Evolutionary conservation across 805 yeast genomes (phyloP).

Genomic region (Metschnikowia chrysomelidarum): DNA sequence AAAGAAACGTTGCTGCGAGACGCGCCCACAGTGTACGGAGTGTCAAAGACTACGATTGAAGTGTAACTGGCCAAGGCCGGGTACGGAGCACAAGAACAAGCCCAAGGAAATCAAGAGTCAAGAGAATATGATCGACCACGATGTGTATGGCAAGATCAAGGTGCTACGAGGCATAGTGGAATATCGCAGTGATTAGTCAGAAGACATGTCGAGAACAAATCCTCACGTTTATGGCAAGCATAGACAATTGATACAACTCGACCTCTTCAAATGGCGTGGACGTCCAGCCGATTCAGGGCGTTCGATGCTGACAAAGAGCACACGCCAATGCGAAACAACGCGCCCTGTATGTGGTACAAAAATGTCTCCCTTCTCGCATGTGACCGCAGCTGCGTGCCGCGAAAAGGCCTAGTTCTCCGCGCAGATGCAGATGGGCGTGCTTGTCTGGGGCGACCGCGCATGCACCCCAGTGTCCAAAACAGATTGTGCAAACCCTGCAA

Average conservation of each 20-base stretch:
- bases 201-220: not conserved
- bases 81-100: slow-evolving; percentile 58
- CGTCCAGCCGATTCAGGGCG: too few species aligned
- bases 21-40: slow-evolving; percentile 63
- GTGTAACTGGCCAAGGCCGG: slow-evolving; percentile 76
- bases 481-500: slow-evolving; percentile 4
- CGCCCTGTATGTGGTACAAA: slow-evolving; percentile 1
- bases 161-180: slow-evolving; percentile 64
- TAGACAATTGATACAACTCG: too few species aligned
- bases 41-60: slow-evolving; percentile 61
- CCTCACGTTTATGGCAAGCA: not conserved
- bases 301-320: too few species aligned
- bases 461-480: slow-evolving; percentile 8
- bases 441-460: not conserved
- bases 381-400: slow-evolving; percentile 1
- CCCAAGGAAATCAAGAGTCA: slow-evolving; percentile 49
- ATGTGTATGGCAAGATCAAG: slow-evolving; percentile 55
- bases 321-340: too few species aligned
- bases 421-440: too few species aligned
- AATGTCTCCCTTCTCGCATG: slow-evolving; percentile 1
- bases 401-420: too few species aligned
- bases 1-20: slow-evolving; percentile 77
- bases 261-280: too few species aligned
- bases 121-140: slow-evolving; percentile 55
- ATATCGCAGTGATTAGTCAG: slow-evolving; percentile 23